Conservation (phyloP, 345 rosid genomes). For the Acer yangbiense region DNA sequence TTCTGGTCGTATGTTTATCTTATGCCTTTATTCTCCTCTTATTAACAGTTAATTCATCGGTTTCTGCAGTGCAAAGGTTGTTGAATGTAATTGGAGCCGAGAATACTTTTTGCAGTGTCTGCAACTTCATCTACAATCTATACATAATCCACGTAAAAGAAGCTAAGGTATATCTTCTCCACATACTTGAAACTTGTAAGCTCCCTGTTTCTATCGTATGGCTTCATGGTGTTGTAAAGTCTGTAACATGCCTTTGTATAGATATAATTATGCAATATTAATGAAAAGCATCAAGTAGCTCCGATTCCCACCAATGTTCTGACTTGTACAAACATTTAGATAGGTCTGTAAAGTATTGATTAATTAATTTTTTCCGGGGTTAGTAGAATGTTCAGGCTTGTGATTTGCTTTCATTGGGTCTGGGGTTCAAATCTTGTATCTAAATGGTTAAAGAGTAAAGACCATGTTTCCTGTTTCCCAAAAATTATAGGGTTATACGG, state of each 20-base stretch:
- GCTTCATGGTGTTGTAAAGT: conserved; percentile 2
- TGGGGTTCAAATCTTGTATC: too few species aligned
- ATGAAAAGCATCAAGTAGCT: background rate
- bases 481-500: too few species aligned
- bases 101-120: background rate
- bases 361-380: background rate
- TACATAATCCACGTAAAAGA: background rate
- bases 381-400: too few species aligned
- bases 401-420: too few species aligned
- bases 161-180: conserved; percentile 23
- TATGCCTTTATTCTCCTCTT: background rate
- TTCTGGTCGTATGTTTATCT: conserved; percentile 4
- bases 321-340: conserved; percentile 14
- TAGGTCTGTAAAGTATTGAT: background rate
- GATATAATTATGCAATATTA: background rate
- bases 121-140: background rate
- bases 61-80: background rate
- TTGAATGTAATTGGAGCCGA: conserved; percentile 2
- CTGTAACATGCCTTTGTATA: background rate
- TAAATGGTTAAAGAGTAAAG: too few species aligned
- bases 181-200: background rate
- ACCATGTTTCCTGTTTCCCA: too few species aligned
- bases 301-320: background rate
- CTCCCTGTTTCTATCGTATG: background rate
- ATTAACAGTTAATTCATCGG: conserved; percentile 6